These are phyloP conservation scores for Yamadazyma spencermartinsiae DNA, from an alignment of 1,139 yeast genomes.

Conservation along the genomic window DNA sequence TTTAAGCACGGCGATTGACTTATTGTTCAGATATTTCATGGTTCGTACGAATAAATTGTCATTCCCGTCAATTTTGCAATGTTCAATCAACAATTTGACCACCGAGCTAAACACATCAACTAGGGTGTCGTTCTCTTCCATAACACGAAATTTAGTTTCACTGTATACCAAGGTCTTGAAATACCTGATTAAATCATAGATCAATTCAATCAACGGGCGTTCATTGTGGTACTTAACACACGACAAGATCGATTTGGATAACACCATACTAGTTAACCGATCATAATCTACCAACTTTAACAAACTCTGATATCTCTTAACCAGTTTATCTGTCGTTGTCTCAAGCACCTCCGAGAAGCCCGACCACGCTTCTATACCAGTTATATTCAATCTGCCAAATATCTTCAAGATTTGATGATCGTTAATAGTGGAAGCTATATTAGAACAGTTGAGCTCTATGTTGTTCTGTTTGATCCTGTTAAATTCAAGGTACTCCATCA, in stretches of 20 bases:
- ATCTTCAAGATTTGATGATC: conserved; percentile 6
- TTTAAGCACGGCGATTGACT: conserved; percentile 9
- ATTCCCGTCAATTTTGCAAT: conserved; percentile 19
- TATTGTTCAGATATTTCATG: background rate
- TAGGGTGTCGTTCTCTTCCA: conserved; percentile 19
- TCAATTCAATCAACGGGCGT: background rate
- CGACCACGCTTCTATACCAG: conserved; percentile 11
- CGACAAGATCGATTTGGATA: conserved; percentile 22
- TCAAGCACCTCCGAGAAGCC: conserved; percentile 6
- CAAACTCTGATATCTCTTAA: conserved; percentile 15
- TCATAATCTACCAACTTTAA: conserved; percentile 21
- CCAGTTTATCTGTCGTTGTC: background rate
- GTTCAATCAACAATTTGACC: conserved; percentile 21
- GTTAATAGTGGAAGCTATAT: conserved; percentile 3
- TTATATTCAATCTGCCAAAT: conserved; percentile 1
- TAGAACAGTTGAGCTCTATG: conserved; percentile 9
- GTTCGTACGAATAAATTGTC: conserved; percentile 12
- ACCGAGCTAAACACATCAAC: conserved; percentile 23
- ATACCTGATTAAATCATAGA: conserved; percentile 9
- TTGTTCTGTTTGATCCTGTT: conserved; percentile 21
- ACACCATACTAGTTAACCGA: conserved; percentile 21
- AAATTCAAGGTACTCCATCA: conserved; percentile 25
- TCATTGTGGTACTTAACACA: conserved; percentile 14
- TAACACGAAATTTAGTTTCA: conserved; percentile 11
- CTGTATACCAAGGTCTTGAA: background rate